These are phyloP conservation scores for Coemansia sp. DNA, from an alignment of 192 early-diverging fungal species.

Conservation along the genomic window DNA sequence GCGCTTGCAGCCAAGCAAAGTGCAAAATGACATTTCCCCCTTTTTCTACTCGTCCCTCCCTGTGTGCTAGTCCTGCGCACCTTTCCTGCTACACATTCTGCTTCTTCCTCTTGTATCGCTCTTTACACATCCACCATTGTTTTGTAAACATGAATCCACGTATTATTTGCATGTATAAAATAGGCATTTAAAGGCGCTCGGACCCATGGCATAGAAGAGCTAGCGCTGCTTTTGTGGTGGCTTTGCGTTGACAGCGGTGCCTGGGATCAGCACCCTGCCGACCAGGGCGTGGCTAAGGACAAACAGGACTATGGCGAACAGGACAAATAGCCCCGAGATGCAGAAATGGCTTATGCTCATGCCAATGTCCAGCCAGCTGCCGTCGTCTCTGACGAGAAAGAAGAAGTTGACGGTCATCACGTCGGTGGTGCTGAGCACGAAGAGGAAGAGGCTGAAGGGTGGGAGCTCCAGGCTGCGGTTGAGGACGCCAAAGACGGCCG, in stretches of 20 bases:
- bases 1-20: not conserved
- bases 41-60: not conserved
- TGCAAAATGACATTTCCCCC: not conserved
- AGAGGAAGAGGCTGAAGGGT: conserved; percentile 81
- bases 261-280: conserved; percentile 48
- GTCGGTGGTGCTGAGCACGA: conserved; percentile 86
- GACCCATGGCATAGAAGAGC: too few species aligned
- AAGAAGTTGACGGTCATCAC: conserved; percentile 97
- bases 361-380: conserved; percentile 96
- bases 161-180: conserved; percentile 6
- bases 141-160: not conserved
- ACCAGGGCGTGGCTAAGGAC: conserved; percentile 67
- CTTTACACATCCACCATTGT: not conserved
- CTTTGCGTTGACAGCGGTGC: conserved; percentile 7
- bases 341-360: conserved; percentile 95
- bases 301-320: conserved; percentile 90
- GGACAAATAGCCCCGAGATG: conserved; percentile 87
- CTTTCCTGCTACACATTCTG: too few species aligned
- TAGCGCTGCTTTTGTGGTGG: conserved; percentile 32
- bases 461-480: conserved; percentile 75
- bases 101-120: too few species aligned
- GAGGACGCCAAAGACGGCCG: conserved; percentile 78
- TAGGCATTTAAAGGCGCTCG: too few species aligned
- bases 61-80: not conserved
- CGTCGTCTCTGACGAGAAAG: conserved; percentile 87